These are phyloP conservation scores for Penicillium brasilianum DNA, from an alignment of 2,329 filamentous ascomycete genomes.

Conservation along the genomic window DNA sequence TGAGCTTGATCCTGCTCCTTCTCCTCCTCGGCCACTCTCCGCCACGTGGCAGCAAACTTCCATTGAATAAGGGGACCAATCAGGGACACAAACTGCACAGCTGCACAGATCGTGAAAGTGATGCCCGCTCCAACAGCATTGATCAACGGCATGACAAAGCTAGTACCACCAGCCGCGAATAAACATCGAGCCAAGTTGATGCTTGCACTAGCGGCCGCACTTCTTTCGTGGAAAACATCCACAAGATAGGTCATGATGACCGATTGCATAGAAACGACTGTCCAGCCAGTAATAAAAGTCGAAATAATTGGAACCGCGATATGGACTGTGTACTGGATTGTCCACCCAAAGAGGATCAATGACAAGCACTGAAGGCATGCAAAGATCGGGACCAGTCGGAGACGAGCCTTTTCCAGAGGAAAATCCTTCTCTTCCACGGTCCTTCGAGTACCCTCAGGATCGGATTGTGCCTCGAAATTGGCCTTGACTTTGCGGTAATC, in stretches of 20 bases:
- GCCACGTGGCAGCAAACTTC: conserved; percentile 48
- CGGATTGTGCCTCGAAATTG: conserved; percentile 28
- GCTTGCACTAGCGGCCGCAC: conserved; percentile 59
- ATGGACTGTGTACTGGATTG: conserved; percentile 53
- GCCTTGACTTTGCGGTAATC: conserved; percentile 55
- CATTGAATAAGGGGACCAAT: conserved; percentile 53
- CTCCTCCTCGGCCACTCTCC: conserved; percentile 22
- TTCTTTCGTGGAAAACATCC: conserved; percentile 57
- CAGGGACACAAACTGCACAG: conserved; percentile 53
- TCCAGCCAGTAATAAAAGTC: conserved; percentile 60
- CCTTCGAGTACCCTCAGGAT: background rate
- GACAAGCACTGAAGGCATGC: conserved; percentile 53
- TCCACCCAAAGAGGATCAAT: conserved; percentile 60
- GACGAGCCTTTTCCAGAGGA: conserved; percentile 58
- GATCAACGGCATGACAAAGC: conserved; percentile 57
- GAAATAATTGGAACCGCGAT: conserved; percentile 58
- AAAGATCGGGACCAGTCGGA: conserved; percentile 56
- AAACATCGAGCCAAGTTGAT: conserved; percentile 60
- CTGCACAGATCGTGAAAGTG: conserved; percentile 55
- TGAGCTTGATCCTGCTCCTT: background rate
- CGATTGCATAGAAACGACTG: conserved; percentile 55
- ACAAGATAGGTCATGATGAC: conserved; percentile 59
- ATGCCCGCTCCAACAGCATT: conserved; percentile 53
- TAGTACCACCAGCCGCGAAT: conserved; percentile 58
- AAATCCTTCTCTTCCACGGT: conserved; percentile 36